These are phyloP conservation scores for Bipolaris sorokiniana DNA, from an alignment of 2,329 filamentous ascomycete genomes.

Conservation along the genomic window DNA sequence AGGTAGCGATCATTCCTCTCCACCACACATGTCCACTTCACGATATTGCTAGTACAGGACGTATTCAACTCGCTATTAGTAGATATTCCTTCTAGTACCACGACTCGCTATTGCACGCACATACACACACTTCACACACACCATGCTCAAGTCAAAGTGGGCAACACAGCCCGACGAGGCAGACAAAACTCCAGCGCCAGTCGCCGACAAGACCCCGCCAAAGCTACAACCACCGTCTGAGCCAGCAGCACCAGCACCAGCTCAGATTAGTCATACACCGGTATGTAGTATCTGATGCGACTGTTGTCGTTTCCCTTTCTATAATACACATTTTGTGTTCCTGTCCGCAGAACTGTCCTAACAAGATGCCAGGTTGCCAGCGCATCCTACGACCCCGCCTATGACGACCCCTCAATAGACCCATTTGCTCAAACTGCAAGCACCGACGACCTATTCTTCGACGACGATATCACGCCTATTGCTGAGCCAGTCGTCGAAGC, in stretches of 20 bases:
- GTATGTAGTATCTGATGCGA: background rate
- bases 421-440: constrained; percentile 58
- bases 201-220: constrained; percentile 4
- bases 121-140: constrained; percentile 2
- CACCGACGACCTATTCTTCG: constrained; percentile 59
- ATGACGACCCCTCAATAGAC: constrained; percentile 45
- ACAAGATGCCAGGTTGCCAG: constrained; percentile 19
- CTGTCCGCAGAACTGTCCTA: constrained; percentile 7
- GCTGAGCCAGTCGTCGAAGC: constrained; percentile 51
- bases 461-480: constrained; percentile 58
- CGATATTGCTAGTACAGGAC: background rate
- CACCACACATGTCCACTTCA: background rate
- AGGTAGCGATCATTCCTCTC: background rate
- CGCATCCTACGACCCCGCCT: constrained; percentile 37
- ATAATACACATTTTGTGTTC: background rate
- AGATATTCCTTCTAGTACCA: background rate
- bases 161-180: constrained; percentile 30
- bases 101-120: background rate
- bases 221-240: background rate
- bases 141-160: constrained; percentile 45
- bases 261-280: constrained; percentile 17
- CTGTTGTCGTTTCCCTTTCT: background rate
- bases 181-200: constrained; percentile 10
- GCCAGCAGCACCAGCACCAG: constrained; percentile 18
- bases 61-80: constrained; percentile 2